Evolutionary conservation across 768 basidiomycete species (phyloP), one percentile per base, ranked within the genome.

Genomic region (Coprinopsis strossmayeri): DNA sequence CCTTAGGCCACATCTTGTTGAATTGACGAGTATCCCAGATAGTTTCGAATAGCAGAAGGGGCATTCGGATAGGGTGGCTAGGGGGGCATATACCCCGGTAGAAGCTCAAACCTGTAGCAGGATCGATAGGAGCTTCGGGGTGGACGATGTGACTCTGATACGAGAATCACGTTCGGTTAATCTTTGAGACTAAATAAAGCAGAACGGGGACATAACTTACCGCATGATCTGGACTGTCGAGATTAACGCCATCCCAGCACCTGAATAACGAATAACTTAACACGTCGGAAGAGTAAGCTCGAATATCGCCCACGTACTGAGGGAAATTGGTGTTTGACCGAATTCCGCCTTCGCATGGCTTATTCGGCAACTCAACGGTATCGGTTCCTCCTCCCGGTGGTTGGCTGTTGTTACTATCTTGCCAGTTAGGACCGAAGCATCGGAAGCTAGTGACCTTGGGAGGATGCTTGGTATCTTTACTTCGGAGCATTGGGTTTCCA

Each of bases 11-110:
- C 38, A 51, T 21, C 25, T 53, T 45, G 34, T 45, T 53, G 49
- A 53, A 53, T 15, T 32, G 48, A 11, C 43, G 50, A 3, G 53
- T 53, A 38, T 53, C 53, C 53, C 53, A 53, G 28, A 50, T 46
- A 5, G 49, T 53, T 39, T 53, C 52, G 17, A 53, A 49, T 12
- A 53, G 34, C 15, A 53, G 17, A 15, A 53, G 15, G 10, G 52
- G 52, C 25, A 53, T 40, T 3, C 52, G 48, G 26, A 53, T 34
- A 11, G 52, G 52, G 18, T 53, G 52, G 24, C 39, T 44, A 17
- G 41, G 28, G 9, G 52, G 52, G 43, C 52, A 53, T 4, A 18
- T 45, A 5, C 52, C 48, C 10, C 48, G 32, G 40, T 45, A 49
- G 30, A 49, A 45, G 43, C 25, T 49, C 34, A 49, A 32, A 28